A percentile compares a stretch with the other conserved stretches of the same genome.
phyloP scores from a whole-genome alignment of 768 basidiomycete species.

The Calocybe gangraenosa region DNA sequence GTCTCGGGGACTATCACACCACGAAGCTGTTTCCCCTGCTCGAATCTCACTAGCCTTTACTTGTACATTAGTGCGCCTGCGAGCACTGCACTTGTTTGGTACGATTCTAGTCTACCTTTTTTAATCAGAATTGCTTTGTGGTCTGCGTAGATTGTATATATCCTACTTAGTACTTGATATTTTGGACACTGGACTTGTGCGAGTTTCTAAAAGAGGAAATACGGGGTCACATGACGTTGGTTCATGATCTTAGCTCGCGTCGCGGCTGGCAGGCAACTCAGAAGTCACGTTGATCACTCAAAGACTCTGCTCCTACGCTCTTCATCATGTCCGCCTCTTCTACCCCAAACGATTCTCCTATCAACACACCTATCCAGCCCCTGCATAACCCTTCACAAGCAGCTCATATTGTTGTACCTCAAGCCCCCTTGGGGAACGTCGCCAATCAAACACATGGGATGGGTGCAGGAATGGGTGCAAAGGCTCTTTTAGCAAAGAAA shows the following conservation, averaged over 20 bases:
- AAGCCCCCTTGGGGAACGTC: constrained; percentile 73
- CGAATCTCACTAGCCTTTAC: no score
- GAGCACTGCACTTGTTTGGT: no score
- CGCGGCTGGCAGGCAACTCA: background rate
- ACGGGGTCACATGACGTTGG: constrained; percentile 15
- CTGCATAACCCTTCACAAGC: constrained; percentile 84
- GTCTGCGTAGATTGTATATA: background rate
- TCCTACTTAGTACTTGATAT: background rate
- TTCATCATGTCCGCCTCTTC: constrained; percentile 47
- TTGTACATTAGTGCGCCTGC: no score
- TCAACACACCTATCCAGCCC: constrained; percentile 62
- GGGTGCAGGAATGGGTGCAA: constrained; percentile 66
- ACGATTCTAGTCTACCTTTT: no score
- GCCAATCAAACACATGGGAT: constrained; percentile 60
- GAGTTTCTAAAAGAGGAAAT: constrained; percentile 3
- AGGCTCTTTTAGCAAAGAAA: constrained; percentile 90
- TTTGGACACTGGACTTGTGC: background rate
- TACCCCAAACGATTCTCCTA: constrained; percentile 67
- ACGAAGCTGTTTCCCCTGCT: no score
- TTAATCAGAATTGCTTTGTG: background rate
- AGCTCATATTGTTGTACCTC: constrained; percentile 72
- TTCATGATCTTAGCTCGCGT: background rate
- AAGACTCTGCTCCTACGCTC: no score
- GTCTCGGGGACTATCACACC: no score
- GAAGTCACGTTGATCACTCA: constrained; percentile 1